Conservation (phyloP, 1,284 basidiomycete species). For the Agaricales sp. region DNA sequence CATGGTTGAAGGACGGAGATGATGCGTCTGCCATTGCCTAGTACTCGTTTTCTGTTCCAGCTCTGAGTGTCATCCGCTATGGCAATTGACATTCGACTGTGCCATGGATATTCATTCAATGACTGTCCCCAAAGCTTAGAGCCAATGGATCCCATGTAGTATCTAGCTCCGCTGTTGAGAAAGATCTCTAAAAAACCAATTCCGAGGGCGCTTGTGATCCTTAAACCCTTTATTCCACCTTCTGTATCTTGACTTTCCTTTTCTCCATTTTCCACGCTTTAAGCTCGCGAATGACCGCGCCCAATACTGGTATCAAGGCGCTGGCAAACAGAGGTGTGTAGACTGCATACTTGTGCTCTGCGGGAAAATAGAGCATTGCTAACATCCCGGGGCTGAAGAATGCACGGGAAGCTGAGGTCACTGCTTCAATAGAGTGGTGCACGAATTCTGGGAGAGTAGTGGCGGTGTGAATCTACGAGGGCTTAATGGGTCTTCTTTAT, state of each 20-base stretch:
- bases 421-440: constrained; percentile 53
- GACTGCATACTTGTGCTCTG: constrained; percentile 92
- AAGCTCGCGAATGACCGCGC: constrained; percentile 64
- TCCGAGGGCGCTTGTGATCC: neutral
- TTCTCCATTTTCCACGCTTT: constrained; percentile 35
- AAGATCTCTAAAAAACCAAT: too few relatives aligned
- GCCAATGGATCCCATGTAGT: too few relatives aligned
- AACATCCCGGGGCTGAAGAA: constrained; percentile 98
- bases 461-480: constrained; percentile 29
- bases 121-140: too few relatives aligned
- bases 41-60: too few relatives aligned
- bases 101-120: too few relatives aligned
- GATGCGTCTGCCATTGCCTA: too few relatives aligned
- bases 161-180: too few relatives aligned
- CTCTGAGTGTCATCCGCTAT: too few relatives aligned
- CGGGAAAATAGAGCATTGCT: constrained; percentile 91
- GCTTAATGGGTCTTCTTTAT: constrained; percentile 6
- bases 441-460: constrained; percentile 40
- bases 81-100: too few relatives aligned
- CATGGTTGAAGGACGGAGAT: constrained; percentile 77
- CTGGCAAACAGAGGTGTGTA: constrained; percentile 91
- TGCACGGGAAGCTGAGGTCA: constrained; percentile 72
- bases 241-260: neutral
- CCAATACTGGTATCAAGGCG: constrained; percentile 71
- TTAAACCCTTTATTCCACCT: neutral